Evolutionary conservation across 352 stramenopile species (phyloP).

Genomic region (Globisporangium orthogonon): DNA sequence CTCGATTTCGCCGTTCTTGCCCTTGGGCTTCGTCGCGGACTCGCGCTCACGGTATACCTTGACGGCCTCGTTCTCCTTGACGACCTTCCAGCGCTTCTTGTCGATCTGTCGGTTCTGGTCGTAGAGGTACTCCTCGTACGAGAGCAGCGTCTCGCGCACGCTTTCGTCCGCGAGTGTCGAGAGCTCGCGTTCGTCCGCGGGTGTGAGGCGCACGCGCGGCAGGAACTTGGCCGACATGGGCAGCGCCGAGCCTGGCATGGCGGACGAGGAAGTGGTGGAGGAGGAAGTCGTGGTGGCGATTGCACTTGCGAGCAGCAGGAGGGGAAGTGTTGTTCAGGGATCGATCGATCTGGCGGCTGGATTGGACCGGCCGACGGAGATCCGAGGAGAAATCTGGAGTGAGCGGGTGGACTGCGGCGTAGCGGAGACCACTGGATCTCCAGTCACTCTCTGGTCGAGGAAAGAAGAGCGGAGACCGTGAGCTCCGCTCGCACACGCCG

Average conservation of each 20-base stretch:
- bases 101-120: constrained; percentile 19
- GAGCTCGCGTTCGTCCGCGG: constrained; percentile 24
- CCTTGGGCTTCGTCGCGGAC: neutral
- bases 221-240: constrained; percentile 1
- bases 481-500: too few species aligned
- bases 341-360: too few species aligned
- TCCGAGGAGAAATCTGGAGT: too few species aligned
- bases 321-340: too few species aligned
- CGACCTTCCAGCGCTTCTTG: constrained; percentile 25
- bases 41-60: constrained; percentile 34
- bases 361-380: too few species aligned
- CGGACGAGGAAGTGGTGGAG: constrained; percentile 2
- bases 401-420: too few species aligned
- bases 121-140: constrained; percentile 38
- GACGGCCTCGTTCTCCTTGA: constrained; percentile 21
- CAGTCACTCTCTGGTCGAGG: too few species aligned
- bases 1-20: constrained; percentile 16
- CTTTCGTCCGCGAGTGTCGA: constrained; percentile 26
- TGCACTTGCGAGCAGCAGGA: too few species aligned
- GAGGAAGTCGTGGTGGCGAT: too few species aligned
- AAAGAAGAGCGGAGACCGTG: too few species aligned
- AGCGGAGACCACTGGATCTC: too few species aligned
- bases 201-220: neutral
- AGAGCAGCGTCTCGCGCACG: constrained; percentile 24
- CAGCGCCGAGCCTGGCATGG: constrained; percentile 1